Conservation (phyloP, 2,329 filamentous ascomycete species). For the Botrytis elliptica region DNA sequence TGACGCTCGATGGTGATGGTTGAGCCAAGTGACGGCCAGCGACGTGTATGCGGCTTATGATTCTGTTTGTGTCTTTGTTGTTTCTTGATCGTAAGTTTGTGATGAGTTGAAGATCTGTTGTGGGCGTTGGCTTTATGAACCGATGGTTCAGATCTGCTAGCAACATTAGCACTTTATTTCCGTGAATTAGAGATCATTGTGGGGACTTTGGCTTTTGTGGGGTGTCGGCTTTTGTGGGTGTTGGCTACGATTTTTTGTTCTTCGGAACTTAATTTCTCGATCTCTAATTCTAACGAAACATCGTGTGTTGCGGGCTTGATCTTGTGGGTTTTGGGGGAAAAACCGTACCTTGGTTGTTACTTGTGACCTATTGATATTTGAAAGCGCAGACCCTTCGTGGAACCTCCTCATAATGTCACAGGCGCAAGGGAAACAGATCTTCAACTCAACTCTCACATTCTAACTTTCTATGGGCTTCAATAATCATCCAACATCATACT, state of each 20-base stretch:
- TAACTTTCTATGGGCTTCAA: constrained; percentile 7
- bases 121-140: constrained; percentile 12
- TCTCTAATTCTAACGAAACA: neutral
- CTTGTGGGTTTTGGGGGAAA: neutral
- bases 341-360: constrained; percentile 11
- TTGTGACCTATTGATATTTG: constrained; percentile 3
- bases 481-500: neutral
- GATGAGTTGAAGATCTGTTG: constrained; percentile 10
- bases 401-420: neutral
- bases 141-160: constrained; percentile 11
- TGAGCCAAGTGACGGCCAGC: constrained; percentile 2
- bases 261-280: constrained; percentile 8
- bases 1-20: constrained; percentile 15
- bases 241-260: constrained; percentile 8
- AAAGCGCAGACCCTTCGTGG: neutral
- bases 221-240: neutral
- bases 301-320: constrained; percentile 6
- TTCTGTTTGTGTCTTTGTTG: constrained; percentile 4
- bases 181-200: constrained; percentile 4
- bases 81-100: constrained; percentile 7
- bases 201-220: constrained; percentile 3
- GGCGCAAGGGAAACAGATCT: constrained; percentile 11
- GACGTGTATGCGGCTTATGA: neutral
- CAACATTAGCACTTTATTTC: constrained; percentile 11
- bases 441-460: constrained; percentile 5